Evolutionary conservation across 2,329 filamentous ascomycete genomes (phyloP).

Genomic region (Paracamarosporium sp.): DNA sequence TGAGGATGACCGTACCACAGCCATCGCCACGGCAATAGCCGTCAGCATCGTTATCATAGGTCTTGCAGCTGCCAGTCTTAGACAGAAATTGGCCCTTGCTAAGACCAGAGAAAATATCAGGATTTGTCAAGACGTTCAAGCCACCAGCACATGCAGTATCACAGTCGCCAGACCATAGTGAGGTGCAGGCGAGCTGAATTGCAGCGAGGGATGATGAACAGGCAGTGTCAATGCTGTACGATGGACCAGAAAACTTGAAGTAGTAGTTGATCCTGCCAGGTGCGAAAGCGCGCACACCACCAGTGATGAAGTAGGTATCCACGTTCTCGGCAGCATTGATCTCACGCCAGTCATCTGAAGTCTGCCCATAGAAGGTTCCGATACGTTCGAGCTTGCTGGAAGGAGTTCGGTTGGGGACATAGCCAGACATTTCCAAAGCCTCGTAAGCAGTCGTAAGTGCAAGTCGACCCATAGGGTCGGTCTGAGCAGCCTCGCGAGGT

Average conservation of each 20-base stretch:
- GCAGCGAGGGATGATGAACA: conserved; percentile 78
- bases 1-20: conserved; percentile 76
- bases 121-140: conserved; percentile 79
- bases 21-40: conserved; percentile 84
- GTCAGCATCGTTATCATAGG: conserved; percentile 80
- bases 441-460: conserved; percentile 80
- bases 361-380: conserved; percentile 77
- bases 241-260: conserved; percentile 78
- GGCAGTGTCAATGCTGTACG: conserved; percentile 77
- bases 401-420: conserved; percentile 74
- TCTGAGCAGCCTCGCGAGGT: conserved; percentile 78
- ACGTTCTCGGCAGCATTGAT: conserved; percentile 76
- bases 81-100: conserved; percentile 80
- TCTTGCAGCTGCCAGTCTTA: conserved; percentile 77
- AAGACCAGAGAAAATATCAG: conserved; percentile 78
- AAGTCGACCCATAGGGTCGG: conserved; percentile 81
- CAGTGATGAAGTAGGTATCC: conserved; percentile 72
- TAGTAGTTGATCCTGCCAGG: conserved; percentile 76
- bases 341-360: conserved; percentile 79
- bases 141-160: conserved; percentile 84
- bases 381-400: conserved; percentile 70
- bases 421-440: conserved; percentile 81
- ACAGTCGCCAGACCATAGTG: conserved; percentile 76
- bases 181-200: conserved; percentile 74
- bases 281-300: conserved; percentile 66